These are phyloP conservation scores for Xerocomus minutiporus DNA, from an alignment of 1,284 basidiomycete species.

Conservation along the genomic window DNA sequence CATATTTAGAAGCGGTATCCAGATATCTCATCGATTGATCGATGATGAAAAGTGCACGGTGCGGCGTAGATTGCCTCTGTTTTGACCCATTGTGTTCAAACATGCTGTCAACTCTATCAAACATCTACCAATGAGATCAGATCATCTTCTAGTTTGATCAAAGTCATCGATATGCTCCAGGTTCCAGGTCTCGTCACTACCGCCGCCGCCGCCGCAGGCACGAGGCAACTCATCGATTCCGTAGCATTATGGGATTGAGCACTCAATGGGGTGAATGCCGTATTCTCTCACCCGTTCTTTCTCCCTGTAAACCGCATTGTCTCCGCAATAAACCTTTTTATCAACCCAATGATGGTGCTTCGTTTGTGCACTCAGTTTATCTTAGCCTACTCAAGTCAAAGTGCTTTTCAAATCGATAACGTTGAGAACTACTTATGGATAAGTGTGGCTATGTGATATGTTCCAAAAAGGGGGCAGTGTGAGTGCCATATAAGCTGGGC, in stretches of 20 bases:
- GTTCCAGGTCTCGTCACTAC: too few species aligned
- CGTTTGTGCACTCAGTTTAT: not conserved
- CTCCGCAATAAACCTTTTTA: constrained; percentile 11
- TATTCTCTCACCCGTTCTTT: constrained; percentile 19
- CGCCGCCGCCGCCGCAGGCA: too few species aligned
- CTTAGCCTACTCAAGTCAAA: not conserved
- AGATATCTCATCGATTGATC: too few species aligned
- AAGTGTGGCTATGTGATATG: constrained; percentile 17
- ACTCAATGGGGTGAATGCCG: not conserved
- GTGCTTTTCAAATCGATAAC: constrained; percentile 1
- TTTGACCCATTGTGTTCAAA: too few species aligned
- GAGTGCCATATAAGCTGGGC: constrained; percentile 19
- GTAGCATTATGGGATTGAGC: not conserved
- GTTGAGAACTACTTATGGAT: not conserved
- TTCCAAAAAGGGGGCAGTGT: constrained; percentile 15
- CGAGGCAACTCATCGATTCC: too few species aligned
- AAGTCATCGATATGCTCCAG: too few species aligned
- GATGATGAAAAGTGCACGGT: too few species aligned
- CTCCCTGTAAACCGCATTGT: constrained; percentile 22
- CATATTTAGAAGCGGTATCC: too few species aligned
- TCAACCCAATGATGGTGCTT: not conserved
- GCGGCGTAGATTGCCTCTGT: too few species aligned
- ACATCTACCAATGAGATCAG: too few species aligned
- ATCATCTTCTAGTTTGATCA: too few species aligned
- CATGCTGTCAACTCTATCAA: too few species aligned